A percentile compares a stretch with the other conserved stretches of the same genome.
These are phyloP conservation scores for Grifola frondosa DNA, from an alignment of 1,284 basidiomycete genomes.

Conservation along the genomic window DNA sequence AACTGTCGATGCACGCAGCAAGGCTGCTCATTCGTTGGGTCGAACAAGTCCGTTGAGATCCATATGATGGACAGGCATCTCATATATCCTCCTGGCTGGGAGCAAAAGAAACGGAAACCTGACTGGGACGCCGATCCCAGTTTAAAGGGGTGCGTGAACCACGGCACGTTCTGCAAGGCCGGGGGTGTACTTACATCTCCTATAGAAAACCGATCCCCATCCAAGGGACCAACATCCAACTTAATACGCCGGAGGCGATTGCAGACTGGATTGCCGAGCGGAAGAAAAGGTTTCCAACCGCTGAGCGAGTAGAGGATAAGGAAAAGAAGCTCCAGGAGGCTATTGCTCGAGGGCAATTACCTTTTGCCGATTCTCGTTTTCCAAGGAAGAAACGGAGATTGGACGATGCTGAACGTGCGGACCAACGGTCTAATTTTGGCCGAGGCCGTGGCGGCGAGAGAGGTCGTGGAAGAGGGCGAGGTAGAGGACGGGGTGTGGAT, in stretches of 20 bases:
- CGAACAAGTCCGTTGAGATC: slow-evolving; percentile 70
- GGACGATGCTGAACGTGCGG: slow-evolving; percentile 28
- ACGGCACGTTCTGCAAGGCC: neutral
- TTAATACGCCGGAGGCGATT: slow-evolving; percentile 82
- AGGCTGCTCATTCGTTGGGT: slow-evolving; percentile 74
- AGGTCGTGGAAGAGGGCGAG: slow-evolving; percentile 37
- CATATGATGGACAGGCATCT: slow-evolving; percentile 93
- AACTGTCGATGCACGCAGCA: slow-evolving; percentile 60
- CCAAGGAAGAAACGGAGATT: slow-evolving; percentile 32
- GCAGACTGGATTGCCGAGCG: slow-evolving; percentile 86
- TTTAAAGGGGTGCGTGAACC: slow-evolving; percentile 58
- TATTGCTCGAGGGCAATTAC: slow-evolving; percentile 73
- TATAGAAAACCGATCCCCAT: slow-evolving; percentile 71
- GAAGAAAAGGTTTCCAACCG: slow-evolving; percentile 80
- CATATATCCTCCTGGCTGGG: slow-evolving; percentile 77
- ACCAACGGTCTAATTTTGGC: slow-evolving; percentile 33
- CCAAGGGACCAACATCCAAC: slow-evolving; percentile 73
- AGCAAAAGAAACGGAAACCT: slow-evolving; percentile 55
- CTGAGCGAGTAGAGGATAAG: slow-evolving; percentile 72
- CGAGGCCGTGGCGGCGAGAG: slow-evolving; percentile 31
- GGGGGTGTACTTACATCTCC: neutral
- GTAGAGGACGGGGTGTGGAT: slow-evolving; percentile 31
- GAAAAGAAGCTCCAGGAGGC: slow-evolving; percentile 74
- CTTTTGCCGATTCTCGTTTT: slow-evolving; percentile 45
- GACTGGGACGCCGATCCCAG: slow-evolving; percentile 79